Evolutionary conservation across 108 stramenopile genomes (phyloP).

Genomic region (Nitzschia sp.): DNA sequence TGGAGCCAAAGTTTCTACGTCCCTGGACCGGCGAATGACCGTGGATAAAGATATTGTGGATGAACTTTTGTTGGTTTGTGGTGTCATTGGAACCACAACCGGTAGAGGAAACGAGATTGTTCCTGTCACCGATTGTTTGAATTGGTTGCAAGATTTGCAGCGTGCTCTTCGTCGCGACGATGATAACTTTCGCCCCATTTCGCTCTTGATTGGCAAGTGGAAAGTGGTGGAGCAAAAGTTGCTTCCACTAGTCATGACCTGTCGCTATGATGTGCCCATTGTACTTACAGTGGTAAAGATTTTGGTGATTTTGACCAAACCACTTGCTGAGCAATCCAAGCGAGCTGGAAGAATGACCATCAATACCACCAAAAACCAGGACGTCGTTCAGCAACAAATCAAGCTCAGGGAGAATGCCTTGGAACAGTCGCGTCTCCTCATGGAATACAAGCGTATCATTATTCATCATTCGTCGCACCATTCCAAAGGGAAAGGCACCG

Average conservation of each 20-base stretch:
- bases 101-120: constrained; percentile 45
- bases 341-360: constrained; percentile 69
- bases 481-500: constrained; percentile 30
- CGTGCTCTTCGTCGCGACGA: constrained; percentile 82
- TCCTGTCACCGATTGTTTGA: constrained; percentile 79
- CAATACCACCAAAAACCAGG: constrained; percentile 40
- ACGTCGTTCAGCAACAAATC: constrained; percentile 70
- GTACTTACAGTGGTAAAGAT: constrained; percentile 85
- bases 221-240: constrained; percentile 80
- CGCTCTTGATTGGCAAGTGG: constrained; percentile 75
- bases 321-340: constrained; percentile 67
- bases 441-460: constrained; percentile 80
- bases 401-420: constrained; percentile 80
- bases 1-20: neutral
- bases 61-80: constrained; percentile 82
- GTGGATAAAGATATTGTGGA: constrained; percentile 74
- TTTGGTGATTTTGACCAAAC: constrained; percentile 86
- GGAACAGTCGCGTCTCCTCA: constrained; percentile 62
- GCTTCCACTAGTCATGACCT: constrained; percentile 70
- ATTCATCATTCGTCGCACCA: constrained; percentile 58
- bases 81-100: constrained; percentile 74
- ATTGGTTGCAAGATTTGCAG: constrained; percentile 88
- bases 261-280: constrained; percentile 76
- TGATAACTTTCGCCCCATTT: constrained; percentile 76
- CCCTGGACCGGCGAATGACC: constrained; percentile 45